phyloP scores from a whole-genome alignment of 2,329 filamentous ascomycete genomes.

The Xylaria sp. region DNA sequence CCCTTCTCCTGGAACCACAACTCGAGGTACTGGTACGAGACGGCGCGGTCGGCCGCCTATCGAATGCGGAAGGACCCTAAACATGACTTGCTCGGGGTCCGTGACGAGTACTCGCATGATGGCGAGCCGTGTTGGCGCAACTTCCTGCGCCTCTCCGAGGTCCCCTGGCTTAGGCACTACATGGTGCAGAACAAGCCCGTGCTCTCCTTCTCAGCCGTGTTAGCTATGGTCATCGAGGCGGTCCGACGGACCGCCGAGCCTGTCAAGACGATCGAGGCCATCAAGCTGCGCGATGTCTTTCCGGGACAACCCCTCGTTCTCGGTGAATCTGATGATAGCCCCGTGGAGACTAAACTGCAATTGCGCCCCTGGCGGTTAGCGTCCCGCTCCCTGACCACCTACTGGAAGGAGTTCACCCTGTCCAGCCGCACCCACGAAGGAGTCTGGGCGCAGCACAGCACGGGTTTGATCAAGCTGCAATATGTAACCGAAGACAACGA shows the following conservation, averaged over 20 bases:
- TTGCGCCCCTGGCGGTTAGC: slow-evolving; percentile 34
- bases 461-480: slow-evolving; percentile 32
- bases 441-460: slow-evolving; percentile 35
- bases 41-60: slow-evolving; percentile 38
- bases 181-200: slow-evolving; percentile 51
- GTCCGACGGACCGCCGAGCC: slow-evolving; percentile 34
- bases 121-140: slow-evolving; percentile 40
- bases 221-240: slow-evolving; percentile 42
- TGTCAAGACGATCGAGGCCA: slow-evolving; percentile 31
- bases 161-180: slow-evolving; percentile 53
- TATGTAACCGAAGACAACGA: slow-evolving; percentile 30
- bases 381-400: slow-evolving; percentile 32
- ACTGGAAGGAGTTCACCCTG: slow-evolving; percentile 35
- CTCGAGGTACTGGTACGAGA: slow-evolving; percentile 44
- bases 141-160: slow-evolving; percentile 38
- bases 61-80: slow-evolving; percentile 39
- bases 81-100: slow-evolving; percentile 45
- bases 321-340: slow-evolving; percentile 30
- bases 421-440: slow-evolving; percentile 32
- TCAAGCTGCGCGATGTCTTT: slow-evolving; percentile 38
- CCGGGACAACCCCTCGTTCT: slow-evolving; percentile 30
- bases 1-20: slow-evolving; percentile 52
- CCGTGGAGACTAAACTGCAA: slow-evolving; percentile 34
- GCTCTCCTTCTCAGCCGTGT: slow-evolving; percentile 47
- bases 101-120: slow-evolving; percentile 35